Evolutionary conservation across 1,284 basidiomycete genomes (phyloP).

Genomic region (Ceratorhiza oryzae-sativae): DNA sequence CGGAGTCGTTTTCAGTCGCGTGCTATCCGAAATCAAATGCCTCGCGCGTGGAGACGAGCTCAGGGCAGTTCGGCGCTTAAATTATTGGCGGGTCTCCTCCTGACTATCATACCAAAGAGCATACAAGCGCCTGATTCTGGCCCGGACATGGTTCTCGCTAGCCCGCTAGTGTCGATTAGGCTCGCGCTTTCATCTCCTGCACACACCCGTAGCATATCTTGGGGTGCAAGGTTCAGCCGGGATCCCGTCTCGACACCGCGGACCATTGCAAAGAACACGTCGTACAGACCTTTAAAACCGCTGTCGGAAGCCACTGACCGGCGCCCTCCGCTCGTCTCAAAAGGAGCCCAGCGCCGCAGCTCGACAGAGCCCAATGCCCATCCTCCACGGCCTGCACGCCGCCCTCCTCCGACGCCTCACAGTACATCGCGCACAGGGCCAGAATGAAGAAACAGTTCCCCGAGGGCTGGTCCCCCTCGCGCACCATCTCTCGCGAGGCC

Average conservation of each 20-base stretch:
- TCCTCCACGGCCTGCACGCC: not conserved
- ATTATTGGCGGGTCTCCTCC: not conserved
- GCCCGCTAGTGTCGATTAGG: not conserved
- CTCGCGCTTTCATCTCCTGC: not conserved
- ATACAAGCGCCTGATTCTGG: too few relatives aligned
- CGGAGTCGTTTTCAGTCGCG: constrained; percentile 29
- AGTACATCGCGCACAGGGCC: constrained; percentile 63
- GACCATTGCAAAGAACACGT: not conserved
- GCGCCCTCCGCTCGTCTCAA: too few relatives aligned
- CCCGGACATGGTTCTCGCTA: too few relatives aligned
- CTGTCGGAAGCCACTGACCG: not conserved
- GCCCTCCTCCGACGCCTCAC: constrained; percentile 57
- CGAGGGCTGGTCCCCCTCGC: constrained; percentile 83
- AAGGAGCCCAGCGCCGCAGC: not conserved
- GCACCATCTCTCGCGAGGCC: constrained; percentile 86
- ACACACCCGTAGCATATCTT: constrained; percentile 8
- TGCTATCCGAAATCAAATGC: constrained; percentile 24
- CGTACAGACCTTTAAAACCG: not conserved
- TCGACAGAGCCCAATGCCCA: not conserved
- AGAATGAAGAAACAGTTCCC: constrained; percentile 70
- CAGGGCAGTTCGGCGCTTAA: constrained; percentile 24
- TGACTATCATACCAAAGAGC: not conserved
- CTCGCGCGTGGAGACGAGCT: not conserved
- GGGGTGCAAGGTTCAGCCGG: not conserved
- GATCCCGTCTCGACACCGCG: not conserved